Evolutionary conservation across 257 asterid species (phyloP).

Genomic region (Nicotiana paniculata): DNA sequence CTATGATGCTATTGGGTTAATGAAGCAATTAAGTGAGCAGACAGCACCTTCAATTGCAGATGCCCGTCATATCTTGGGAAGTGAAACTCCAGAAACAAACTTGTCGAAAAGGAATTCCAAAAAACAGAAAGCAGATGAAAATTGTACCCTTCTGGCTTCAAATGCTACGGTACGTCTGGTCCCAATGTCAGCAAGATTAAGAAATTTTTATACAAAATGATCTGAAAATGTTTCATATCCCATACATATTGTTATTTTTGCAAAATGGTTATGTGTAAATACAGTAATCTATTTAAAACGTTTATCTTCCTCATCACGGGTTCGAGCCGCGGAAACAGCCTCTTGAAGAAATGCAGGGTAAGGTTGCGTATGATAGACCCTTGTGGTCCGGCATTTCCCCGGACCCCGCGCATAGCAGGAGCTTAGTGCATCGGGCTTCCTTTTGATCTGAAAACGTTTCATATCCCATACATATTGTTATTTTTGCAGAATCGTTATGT

Average conservation of each 20-base stretch:
- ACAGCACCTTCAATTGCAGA: slow-evolving; percentile 83
- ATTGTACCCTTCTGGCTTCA: slow-evolving; percentile 26
- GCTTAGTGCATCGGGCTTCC: too few relatives aligned
- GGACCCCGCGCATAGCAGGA: too few relatives aligned
- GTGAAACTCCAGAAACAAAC: slow-evolving; percentile 78
- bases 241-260: not conserved
- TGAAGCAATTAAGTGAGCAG: slow-evolving; percentile 88
- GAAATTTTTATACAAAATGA: not conserved
- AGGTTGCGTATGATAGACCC: too few relatives aligned
- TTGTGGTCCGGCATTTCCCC: too few relatives aligned
- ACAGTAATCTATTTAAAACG: not conserved
- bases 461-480: not conserved
- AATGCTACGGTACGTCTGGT: slow-evolving; percentile 37
- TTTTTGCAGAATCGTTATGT: not conserved
- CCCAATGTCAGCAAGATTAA: not conserved
- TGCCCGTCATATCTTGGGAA: slow-evolving; percentile 84
- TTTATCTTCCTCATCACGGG: not conserved
- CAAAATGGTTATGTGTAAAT: not conserved
- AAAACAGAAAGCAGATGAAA: slow-evolving; percentile 28
- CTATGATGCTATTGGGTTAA: slow-evolving; percentile 86
- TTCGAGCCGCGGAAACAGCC: too few relatives aligned
- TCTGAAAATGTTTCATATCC: not conserved
- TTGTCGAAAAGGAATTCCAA: slow-evolving; percentile 40
- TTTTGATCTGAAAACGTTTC: not conserved
- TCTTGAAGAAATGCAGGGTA: too few relatives aligned